A percentile compares a stretch with the other conserved stretches of the same genome.
These are phyloP conservation scores for Excoecaria cochinchinensis DNA, from an alignment of 345 rosid genomes.

Conservation along the genomic window DNA sequence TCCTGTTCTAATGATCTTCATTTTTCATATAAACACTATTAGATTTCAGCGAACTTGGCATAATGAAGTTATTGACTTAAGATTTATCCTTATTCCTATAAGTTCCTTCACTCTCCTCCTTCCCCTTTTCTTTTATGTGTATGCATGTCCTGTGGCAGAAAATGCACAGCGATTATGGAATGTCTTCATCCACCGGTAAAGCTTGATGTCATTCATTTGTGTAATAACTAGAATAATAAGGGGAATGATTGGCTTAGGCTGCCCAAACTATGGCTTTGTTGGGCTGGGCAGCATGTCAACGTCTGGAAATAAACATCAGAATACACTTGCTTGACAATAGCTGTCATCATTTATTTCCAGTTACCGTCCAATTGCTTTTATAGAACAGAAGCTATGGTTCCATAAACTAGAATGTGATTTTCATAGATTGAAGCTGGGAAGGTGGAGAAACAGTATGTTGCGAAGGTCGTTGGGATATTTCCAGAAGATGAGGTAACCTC, in stretches of 20 bases:
- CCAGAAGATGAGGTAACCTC: conserved; percentile 76
- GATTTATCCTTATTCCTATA: neutral
- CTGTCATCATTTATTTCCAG: neutral
- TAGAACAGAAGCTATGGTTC: neutral
- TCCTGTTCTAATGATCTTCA: neutral
- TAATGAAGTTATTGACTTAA: neutral
- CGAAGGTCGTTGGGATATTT: conserved; percentile 72
- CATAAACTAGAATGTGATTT: neutral
- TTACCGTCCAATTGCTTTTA: no score
- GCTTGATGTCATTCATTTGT: neutral
- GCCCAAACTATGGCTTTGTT: neutral
- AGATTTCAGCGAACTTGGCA: neutral
- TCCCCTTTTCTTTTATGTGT: neutral
- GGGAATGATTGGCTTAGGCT: neutral
- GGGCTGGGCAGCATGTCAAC: neutral
- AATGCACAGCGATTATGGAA: neutral
- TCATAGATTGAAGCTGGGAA: conserved; percentile 78
- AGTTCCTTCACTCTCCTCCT: neutral
- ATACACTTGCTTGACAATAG: conserved; percentile 1
- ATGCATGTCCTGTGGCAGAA: neutral
- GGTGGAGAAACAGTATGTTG: conserved; percentile 69
- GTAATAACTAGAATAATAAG: neutral
- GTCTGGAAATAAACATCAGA: neutral
- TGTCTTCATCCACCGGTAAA: neutral
- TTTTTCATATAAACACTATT: neutral